phyloP scores from a whole-genome alignment of 2,329 filamentous ascomycete species.

The Aspergillus sp. region DNA sequence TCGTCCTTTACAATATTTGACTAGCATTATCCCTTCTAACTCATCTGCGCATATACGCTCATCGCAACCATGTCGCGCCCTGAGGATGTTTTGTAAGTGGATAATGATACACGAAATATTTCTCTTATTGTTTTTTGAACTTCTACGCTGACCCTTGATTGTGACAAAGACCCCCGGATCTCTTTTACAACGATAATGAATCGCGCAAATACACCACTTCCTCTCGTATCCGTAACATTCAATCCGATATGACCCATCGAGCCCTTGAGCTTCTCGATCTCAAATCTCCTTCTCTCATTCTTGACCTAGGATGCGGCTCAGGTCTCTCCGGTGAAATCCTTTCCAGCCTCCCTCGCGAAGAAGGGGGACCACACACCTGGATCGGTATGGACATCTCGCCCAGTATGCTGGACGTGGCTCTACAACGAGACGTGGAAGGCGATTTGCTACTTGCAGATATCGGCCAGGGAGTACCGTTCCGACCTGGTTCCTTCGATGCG shows the following conservation, averaged over 20 bases:
- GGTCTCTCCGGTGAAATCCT: constrained; percentile 93
- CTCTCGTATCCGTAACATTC: constrained; percentile 91
- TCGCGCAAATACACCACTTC: constrained; percentile 96
- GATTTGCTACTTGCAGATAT: constrained; percentile 93
- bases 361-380: constrained; percentile 86
- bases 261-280: constrained; percentile 88
- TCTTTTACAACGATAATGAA: constrained; percentile 95
- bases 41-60: not conserved
- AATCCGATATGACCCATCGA: constrained; percentile 87
- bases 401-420: constrained; percentile 92
- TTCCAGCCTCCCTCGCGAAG: constrained; percentile 59
- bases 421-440: constrained; percentile 86
- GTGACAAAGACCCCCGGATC: constrained; percentile 71
- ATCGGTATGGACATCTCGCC: constrained; percentile 94
- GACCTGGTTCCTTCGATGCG: constrained; percentile 85
- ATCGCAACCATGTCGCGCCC: constrained; percentile 78
- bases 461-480: constrained; percentile 90
- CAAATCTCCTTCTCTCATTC: constrained; percentile 70
- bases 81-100: constrained; percentile 77
- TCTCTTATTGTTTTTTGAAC: not conserved
- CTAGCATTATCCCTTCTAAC: no score
- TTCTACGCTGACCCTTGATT: constrained; percentile 5
- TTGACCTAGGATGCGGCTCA: constrained; percentile 94
- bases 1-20: no score
- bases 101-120: not conserved